Conservation (phyloP, 2,329 filamentous ascomycete species). For the Achaetomium macrosporum region DNA sequence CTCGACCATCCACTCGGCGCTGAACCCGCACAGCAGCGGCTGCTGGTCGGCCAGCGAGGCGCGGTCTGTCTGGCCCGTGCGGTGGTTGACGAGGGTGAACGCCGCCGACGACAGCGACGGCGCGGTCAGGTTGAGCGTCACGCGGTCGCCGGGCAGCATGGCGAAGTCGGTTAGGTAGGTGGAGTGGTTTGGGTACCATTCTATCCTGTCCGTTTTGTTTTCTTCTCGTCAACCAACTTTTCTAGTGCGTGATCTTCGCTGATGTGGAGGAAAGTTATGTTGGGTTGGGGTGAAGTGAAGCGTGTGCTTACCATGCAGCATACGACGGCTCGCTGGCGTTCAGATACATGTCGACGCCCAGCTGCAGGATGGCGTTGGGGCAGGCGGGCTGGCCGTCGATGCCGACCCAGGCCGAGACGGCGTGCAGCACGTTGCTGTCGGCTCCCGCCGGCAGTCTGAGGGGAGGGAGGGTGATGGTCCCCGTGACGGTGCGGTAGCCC, state of each 20-base stretch:
- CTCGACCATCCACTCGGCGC: constrained; percentile 11
- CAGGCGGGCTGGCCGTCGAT: constrained; percentile 54
- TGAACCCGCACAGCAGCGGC: constrained; percentile 7
- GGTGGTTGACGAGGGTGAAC: neutral
- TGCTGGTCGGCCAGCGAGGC: neutral
- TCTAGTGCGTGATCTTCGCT: too few relatives aligned
- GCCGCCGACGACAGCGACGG: neutral
- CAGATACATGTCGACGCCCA: constrained; percentile 42
- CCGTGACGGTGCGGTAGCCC: constrained; percentile 48
- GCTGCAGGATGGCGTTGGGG: constrained; percentile 48
- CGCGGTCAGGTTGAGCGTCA: constrained; percentile 5
- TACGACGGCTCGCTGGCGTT: constrained; percentile 1
- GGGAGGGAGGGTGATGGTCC: constrained; percentile 47
- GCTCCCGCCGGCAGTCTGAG: constrained; percentile 37
- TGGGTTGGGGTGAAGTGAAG: too few relatives aligned
- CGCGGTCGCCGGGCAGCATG: constrained; percentile 2
- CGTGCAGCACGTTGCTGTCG: constrained; percentile 33
- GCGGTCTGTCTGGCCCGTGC: neutral
- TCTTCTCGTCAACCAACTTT: neutral
- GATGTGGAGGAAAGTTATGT: too few relatives aligned
- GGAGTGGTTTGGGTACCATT: constrained; percentile 4
- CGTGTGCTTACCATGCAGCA: constrained; percentile 7
- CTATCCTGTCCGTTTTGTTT: neutral
- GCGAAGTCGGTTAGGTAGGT: constrained; percentile 1
- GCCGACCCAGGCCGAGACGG: constrained; percentile 45